Base-by-base conservation (phyloP, 352 stramenopile genomes). In the Phytophthora citrophthora region DNA sequence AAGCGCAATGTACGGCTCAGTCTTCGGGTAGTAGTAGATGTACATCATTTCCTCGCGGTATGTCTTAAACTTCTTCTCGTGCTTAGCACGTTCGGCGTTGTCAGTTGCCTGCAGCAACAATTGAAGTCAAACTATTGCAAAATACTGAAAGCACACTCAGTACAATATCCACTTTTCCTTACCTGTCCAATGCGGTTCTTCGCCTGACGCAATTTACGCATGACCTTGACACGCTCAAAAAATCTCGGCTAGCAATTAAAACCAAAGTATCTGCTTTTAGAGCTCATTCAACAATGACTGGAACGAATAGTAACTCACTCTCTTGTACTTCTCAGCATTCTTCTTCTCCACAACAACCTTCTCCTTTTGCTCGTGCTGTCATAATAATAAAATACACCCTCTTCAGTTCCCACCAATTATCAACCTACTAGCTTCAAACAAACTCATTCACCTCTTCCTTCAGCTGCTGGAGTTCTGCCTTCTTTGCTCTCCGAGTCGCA, bases 211-310 rank as follows among this genome's bases (percentile, higher is more conserved):
- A 94, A 62, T 67, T 92, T 94, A 26, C 85, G 83, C 83, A 92
- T 92, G 36, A 94, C 69, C 70, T 94, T 94, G 41, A 94, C 81
- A 43, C 85, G 85, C 54, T 94, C 85, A 36, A 94, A 90, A 63
- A 94, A 94, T 4, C 85, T 83, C 5, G 85, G 79, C 85, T 93
- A 50, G 3, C 26, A 38, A 46, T 12, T 50, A 13, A 39, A 49
- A 2, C 32, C 24, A 66, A 36, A 68, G 20, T 29, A 47, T 50
- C 1, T 20, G 20, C 31, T 18, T 15, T 44, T 46, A 54, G 41
- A 13, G 15, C 26, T 13, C 13, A 40, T 15, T 15, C 13, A 65
- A 9, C 39, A 18, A 5, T 49, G 15, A 12, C 3, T 18, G 9
- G 4, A 15, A 49, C 9, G 11, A 40, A 1, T 12, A 51, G n/a